Base-by-base conservation (phyloP, 768 basidiomycete species). In the Boletus reticuloceps region DNA sequence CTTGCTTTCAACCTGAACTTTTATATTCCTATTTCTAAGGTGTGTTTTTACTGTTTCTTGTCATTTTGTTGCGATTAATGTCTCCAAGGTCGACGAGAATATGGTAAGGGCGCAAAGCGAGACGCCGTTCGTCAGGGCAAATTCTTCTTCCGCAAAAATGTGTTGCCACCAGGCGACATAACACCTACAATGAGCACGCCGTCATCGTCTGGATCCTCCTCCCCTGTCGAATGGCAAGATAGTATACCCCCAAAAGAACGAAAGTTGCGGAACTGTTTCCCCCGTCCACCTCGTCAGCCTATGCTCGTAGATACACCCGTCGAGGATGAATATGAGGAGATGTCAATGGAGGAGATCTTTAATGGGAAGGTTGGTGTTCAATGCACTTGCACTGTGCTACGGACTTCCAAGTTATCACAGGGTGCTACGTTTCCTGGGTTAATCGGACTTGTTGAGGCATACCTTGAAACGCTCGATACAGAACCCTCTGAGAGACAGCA, bases 1-100 rank as follows among this genome's bases (percentile, higher is more conserved):
- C 79, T 99, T 53, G 85, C 80, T 64, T 94, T 94, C 74, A 88
- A 89, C 58, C 76, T 98, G 51, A 98, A 98, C 70, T 89, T 98
- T 56, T 99, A 99, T 71, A 79, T 98, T 57, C 97, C 97, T 4
- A 98, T 99, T 43, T 97, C 95, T 2, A 95, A 97, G 82, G 96
- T 89, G 54, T 27, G 44, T 53, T 16, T 44, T 20, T 40, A 12
- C 17, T 14, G 20, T 27, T 27, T 47, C 34, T 11, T 48, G 13
- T 55, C 31, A 14, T 39, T 25, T 22, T 27, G 29, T 51, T 43
- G 17, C 38, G 31, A 31, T 50, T 49, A 41, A 56, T 46, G 11
- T 44, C 32, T 38, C 38, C 4, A 64, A 98, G 95, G 97, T 98
- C 41, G 95, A 99, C 68, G 91, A 91, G 71, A 99, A 99, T 65